phyloP scores from a whole-genome alignment of 140 eudicot species.

The Cichorium intybus region DNA sequence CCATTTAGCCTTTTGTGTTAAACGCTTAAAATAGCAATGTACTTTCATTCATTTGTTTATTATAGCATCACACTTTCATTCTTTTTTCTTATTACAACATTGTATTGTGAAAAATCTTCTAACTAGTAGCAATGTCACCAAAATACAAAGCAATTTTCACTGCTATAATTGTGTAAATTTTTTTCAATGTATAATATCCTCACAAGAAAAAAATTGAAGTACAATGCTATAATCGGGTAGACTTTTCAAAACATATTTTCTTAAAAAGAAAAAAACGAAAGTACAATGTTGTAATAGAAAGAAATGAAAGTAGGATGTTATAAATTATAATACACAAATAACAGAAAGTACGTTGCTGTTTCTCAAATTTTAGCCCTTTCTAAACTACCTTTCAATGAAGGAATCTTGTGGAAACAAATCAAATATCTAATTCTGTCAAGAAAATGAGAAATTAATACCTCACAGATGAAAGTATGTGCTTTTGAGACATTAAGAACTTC shows the following conservation, averaged over 20 bases:
- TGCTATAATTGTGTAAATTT: neutral
- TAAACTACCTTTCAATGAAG: too few species aligned
- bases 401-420: neutral
- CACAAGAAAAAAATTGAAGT: too few species aligned
- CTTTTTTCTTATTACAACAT: too few species aligned
- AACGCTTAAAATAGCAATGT: too few species aligned
- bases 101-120: too few species aligned
- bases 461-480: slow-evolving; percentile 82
- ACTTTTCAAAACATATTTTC: neutral
- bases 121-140: too few species aligned
- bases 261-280: neutral
- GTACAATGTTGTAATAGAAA: too few species aligned
- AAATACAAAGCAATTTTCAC: too few species aligned
- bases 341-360: neutral
- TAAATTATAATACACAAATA: neutral
- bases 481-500: slow-evolving; percentile 79
- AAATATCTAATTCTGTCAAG: neutral
- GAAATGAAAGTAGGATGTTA: neutral
- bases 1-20: too few species aligned
- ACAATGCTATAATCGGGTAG: neutral
- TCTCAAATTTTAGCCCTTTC: neutral
- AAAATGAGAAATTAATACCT: slow-evolving; percentile 42
- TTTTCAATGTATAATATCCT: neutral
- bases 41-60: too few species aligned
- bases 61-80: too few species aligned